These are phyloP conservation scores for Colletotrichum sp. DNA, from an alignment of 2,329 filamentous ascomycete genomes.

Conservation along the genomic window DNA sequence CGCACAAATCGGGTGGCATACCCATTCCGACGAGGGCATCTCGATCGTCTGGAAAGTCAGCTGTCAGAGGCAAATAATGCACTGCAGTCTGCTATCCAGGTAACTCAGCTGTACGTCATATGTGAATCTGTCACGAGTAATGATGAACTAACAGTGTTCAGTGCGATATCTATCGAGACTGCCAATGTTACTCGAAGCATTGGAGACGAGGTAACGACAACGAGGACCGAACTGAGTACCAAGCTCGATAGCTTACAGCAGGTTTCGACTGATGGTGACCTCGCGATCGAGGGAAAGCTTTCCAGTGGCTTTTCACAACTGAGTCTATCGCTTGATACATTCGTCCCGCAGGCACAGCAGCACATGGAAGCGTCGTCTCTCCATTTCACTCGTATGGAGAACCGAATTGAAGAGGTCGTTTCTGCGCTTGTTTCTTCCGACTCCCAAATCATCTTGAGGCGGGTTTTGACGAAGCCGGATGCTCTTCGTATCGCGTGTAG, in stretches of 20 bases:
- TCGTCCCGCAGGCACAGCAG: not conserved
- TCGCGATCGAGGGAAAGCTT: not conserved
- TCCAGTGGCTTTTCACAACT: not conserved
- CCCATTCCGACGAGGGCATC: not conserved
- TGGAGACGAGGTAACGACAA: not conserved
- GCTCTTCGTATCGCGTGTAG: too few species aligned
- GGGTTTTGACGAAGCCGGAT: too few species aligned
- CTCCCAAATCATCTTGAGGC: fast-evolving
- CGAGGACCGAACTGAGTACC: not conserved
- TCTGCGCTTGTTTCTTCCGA: too few species aligned
- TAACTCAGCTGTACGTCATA: not conserved
- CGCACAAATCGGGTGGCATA: not conserved
- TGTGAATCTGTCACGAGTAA: fast-evolving
- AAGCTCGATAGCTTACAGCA: not conserved
- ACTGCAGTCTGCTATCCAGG: not conserved
- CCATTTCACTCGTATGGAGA: fast-evolving
- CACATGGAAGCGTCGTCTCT: fast-evolving
- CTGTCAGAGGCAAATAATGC: not conserved
- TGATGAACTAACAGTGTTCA: not conserved
- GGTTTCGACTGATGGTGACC: fast-evolving
- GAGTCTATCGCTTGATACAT: fast-evolving
- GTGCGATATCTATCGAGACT: not conserved
- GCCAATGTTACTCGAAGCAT: fast-evolving
- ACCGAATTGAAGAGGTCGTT: too few species aligned
- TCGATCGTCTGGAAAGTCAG: not conserved